Evolutionary conservation across 2,329 filamentous ascomycete species (phyloP).

Genomic region (Diplodia sapinea): DNA sequence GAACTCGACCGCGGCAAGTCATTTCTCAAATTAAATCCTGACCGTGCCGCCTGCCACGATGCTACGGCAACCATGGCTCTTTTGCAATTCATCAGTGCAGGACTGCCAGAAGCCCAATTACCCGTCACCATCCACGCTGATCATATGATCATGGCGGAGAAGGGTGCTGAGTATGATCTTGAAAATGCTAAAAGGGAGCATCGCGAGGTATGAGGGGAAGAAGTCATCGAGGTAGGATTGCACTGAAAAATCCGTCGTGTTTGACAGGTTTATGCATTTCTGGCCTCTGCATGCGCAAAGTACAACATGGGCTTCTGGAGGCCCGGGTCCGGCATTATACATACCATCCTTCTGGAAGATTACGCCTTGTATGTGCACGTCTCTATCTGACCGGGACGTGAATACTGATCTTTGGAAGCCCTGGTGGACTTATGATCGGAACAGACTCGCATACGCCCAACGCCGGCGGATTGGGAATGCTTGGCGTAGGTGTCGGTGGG

Average conservation of each 20-base stretch:
- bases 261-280: constrained; percentile 49
- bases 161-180: constrained; percentile 43
- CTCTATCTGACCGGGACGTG: background rate
- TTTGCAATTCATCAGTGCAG: constrained; percentile 52
- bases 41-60: constrained; percentile 52
- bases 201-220: constrained; percentile 8
- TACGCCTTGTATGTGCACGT: constrained; percentile 42
- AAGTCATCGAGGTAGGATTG: too few relatives aligned
- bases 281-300: constrained; percentile 50
- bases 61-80: constrained; percentile 53
- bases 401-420: constrained; percentile 35
- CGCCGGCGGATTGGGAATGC: constrained; percentile 46
- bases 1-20: constrained; percentile 48
- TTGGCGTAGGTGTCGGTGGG: constrained; percentile 45
- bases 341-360: constrained; percentile 51
- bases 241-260: background rate
- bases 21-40: constrained; percentile 47
- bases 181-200: constrained; percentile 40
- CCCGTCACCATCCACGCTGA: constrained; percentile 52
- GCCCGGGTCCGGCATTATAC: constrained; percentile 49
- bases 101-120: constrained; percentile 46
- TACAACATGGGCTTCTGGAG: constrained; percentile 54
- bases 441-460: constrained; percentile 50
- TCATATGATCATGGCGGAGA: constrained; percentile 47
- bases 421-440: constrained; percentile 46